Evolutionary conservation across 2,329 filamentous ascomycete genomes (phyloP).

Genomic region (Xylariaceae sp.): DNA sequence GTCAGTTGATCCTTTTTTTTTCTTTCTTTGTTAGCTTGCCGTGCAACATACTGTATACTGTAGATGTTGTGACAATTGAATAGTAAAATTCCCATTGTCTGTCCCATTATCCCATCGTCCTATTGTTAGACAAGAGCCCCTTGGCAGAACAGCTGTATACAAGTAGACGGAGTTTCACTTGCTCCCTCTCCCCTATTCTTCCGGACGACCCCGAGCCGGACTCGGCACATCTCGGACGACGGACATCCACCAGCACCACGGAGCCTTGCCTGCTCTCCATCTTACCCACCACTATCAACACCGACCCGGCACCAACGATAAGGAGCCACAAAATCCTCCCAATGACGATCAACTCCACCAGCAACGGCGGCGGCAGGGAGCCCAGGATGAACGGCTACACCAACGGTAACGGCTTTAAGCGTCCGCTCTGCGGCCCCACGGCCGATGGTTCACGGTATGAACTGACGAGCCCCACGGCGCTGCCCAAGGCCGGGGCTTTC

Average conservation of each 20-base stretch:
- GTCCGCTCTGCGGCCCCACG: slow-evolving; percentile 26
- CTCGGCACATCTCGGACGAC: slow-evolving; percentile 14
- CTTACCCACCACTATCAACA: slow-evolving; percentile 1
- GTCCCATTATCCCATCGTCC: not conserved
- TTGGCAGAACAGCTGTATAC: slow-evolving; percentile 6
- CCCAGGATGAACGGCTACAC: not conserved
- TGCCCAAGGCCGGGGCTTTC: slow-evolving; percentile 54
- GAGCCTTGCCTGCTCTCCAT: not conserved
- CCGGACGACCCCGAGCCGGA: slow-evolving; percentile 16
- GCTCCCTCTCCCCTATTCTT: too few species aligned
- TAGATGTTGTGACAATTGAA: too few species aligned
- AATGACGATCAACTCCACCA: slow-evolving; percentile 12
- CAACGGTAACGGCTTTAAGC: not conserved
- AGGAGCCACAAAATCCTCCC: not conserved
- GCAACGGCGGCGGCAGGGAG: not conserved
- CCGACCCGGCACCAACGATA: slow-evolving; percentile 8
- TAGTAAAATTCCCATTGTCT: not conserved
- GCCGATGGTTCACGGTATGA: slow-evolving; percentile 51
- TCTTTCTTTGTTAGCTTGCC: too few species aligned
- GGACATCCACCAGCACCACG: not conserved
- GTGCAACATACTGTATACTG: too few species aligned
- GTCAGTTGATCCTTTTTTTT: too few species aligned
- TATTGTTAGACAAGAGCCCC: slow-evolving; percentile 10
- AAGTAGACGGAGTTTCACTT: slow-evolving; percentile 4
- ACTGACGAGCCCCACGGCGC: slow-evolving; percentile 49